A percentile compares a stretch with the other conserved stretches of the same genome.
These are phyloP conservation scores for Elongisporangium undulatum DNA, from an alignment of 352 stramenopile genomes.

Conservation along the genomic window DNA sequence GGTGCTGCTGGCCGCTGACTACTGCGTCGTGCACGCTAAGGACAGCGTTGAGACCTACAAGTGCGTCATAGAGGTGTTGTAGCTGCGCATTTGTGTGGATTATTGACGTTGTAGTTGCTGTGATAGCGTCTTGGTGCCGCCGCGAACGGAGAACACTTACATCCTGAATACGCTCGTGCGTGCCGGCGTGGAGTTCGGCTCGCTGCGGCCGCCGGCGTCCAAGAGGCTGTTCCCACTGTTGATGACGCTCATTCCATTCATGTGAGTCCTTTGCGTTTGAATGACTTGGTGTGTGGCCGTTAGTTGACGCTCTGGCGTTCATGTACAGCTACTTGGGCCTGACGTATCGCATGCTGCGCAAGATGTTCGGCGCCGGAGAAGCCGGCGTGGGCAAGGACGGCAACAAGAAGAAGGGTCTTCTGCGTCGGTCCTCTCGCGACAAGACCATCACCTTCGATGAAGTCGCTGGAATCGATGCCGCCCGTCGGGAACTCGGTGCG, in stretches of 20 bases:
- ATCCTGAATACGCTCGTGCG: conserved; percentile 58
- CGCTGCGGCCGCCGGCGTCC: conserved; percentile 35
- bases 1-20: conserved; percentile 55
- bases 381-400: conserved; percentile 68
- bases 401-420: conserved; percentile 36
- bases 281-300: background rate
- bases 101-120: conserved; percentile 5
- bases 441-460: conserved; percentile 88
- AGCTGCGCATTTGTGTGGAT: conserved; percentile 2
- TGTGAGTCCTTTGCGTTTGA: conserved; percentile 22
- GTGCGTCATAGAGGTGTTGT: conserved; percentile 17
- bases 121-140: conserved; percentile 61
- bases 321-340: conserved; percentile 66
- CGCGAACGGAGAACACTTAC: conserved; percentile 66
- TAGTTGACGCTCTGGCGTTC: background rate
- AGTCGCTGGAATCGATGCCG: conserved; percentile 92
- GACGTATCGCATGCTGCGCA: conserved; percentile 79
- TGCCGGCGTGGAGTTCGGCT: conserved; percentile 68
- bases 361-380: conserved; percentile 39
- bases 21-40: conserved; percentile 53
- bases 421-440: conserved; percentile 19
- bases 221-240: conserved; percentile 47
- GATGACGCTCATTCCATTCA: conserved; percentile 69
- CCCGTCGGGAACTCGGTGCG: conserved; percentile 87
- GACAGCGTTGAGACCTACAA: conserved; percentile 43